Evolutionary conservation across 345 rosid genomes (phyloP).

Genomic region (Rhodomyrtus tomentosa): DNA sequence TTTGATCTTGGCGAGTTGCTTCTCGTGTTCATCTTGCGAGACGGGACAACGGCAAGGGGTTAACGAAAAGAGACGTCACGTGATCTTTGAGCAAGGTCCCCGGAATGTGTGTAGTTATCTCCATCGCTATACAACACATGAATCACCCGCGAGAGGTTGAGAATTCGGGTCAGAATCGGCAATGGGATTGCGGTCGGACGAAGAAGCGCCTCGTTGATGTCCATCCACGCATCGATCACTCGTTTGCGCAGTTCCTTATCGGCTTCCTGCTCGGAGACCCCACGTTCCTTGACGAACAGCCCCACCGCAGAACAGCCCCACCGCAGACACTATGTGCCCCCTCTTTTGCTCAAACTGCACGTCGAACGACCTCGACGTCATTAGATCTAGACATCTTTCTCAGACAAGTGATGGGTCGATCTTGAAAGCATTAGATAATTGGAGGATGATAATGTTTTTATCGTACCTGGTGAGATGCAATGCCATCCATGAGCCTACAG

Average conservation of each 20-base stretch:
- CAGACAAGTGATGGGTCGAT: too few relatives aligned
- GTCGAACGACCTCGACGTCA: too few relatives aligned
- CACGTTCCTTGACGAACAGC: conserved; percentile 14
- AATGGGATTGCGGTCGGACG: not conserved
- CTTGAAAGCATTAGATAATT: too few relatives aligned
- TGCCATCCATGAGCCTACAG: too few relatives aligned
- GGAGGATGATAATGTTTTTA: too few relatives aligned
- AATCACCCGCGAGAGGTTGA: conserved; percentile 9
- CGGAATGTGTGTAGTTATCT: conserved; percentile 13
- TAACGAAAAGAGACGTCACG: conserved; percentile 1
- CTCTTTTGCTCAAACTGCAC: not conserved
- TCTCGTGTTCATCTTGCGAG: too few relatives aligned
- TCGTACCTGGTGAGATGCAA: too few relatives aligned
- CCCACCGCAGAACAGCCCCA: too few relatives aligned
- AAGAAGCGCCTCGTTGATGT: conserved; percentile 15
- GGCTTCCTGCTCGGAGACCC: conserved; percentile 4
- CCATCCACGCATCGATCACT: conserved; percentile 17
- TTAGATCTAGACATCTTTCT: too few relatives aligned
- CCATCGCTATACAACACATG: conserved; percentile 11
- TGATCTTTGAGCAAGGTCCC: not conserved
- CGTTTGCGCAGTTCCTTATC: not conserved
- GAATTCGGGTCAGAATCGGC: conserved; percentile 1
- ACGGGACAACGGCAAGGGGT: not conserved
- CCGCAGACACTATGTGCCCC: conserved; percentile 6
- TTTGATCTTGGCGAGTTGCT: too few relatives aligned